phyloP scores from a whole-genome alignment of 2,329 filamentous ascomycete species.

The Phialophora verrucosa region DNA sequence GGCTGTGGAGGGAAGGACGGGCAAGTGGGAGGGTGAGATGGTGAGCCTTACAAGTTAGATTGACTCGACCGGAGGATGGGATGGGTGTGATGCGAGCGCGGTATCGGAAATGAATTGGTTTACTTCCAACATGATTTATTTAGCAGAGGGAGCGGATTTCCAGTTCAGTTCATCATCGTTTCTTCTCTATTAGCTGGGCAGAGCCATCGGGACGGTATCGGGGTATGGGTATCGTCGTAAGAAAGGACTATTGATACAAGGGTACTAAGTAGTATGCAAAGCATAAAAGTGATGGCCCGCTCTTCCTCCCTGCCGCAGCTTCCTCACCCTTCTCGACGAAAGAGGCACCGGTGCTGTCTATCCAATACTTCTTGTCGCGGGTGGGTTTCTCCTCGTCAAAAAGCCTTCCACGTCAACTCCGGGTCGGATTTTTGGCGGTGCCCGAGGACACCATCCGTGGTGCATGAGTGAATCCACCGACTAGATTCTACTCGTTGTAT shows the following conservation, averaged over 20 bases:
- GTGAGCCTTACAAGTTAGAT: slow-evolving; percentile 37
- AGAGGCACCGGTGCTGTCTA: background rate
- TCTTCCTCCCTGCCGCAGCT: background rate
- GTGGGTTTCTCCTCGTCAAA: background rate
- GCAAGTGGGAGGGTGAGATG: slow-evolving; percentile 37
- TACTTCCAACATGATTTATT: background rate
- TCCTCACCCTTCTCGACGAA: background rate
- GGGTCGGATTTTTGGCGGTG: background rate
- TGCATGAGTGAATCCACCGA: slow-evolving; percentile 16
- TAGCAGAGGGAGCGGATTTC: background rate
- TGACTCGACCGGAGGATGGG: background rate
- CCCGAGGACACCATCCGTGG: background rate
- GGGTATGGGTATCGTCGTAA: slow-evolving; percentile 17
- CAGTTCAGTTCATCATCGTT: slow-evolving; percentile 15
- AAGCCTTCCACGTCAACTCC: background rate
- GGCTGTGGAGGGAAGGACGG: slow-evolving; percentile 25
- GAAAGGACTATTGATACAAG: slow-evolving; percentile 3
- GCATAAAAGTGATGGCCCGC: background rate
- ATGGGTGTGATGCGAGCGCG: background rate
- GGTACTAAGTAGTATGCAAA: slow-evolving; percentile 2
- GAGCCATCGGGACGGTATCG: slow-evolving; percentile 5
- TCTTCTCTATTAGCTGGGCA: slow-evolving; percentile 16
- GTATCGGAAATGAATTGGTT: background rate
- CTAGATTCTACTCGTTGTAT: slow-evolving; percentile 35
- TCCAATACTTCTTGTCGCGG: background rate